These are phyloP conservation scores for Rhodamnia rubescens DNA, from an alignment of 345 rosid genomes.

Conservation along the genomic window DNA sequence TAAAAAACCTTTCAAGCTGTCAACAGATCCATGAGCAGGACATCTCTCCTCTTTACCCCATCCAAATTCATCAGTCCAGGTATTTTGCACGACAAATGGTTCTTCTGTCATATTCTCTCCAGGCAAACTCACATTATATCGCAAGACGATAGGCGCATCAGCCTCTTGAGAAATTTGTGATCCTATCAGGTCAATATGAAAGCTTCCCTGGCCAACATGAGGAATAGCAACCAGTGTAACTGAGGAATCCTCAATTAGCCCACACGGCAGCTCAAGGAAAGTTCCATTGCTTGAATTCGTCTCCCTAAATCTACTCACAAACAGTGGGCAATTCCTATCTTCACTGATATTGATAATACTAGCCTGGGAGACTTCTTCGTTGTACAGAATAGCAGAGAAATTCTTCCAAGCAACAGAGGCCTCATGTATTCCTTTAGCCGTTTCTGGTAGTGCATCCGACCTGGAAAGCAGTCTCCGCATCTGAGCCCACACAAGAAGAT, in stretches of 20 bases:
- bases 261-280: constrained; percentile 68
- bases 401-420: constrained; percentile 59
- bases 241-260: constrained; percentile 67
- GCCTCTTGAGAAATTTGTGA: constrained; percentile 29
- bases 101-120: constrained; percentile 55
- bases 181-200: constrained; percentile 53
- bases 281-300: constrained; percentile 15
- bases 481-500: constrained; percentile 55
- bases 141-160: constrained; percentile 39
- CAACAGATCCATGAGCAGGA: constrained; percentile 37
- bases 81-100: constrained; percentile 55
- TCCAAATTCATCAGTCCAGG: constrained; percentile 60
- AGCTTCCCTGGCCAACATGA: constrained; percentile 33
- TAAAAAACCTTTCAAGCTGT: constrained; percentile 39
- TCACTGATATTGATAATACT: neutral
- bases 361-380: constrained; percentile 15
- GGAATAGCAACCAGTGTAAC: constrained; percentile 70
- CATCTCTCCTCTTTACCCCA: constrained; percentile 71
- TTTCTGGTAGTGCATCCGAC: constrained; percentile 68
- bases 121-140: constrained; percentile 48
- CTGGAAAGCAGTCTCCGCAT: constrained; percentile 55
- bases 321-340: constrained; percentile 41
- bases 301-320: constrained; percentile 21
- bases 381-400: constrained; percentile 19
- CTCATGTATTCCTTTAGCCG: constrained; percentile 69